A percentile compares a stretch with the other conserved stretches of the same genome.
phyloP scores from a whole-genome alignment of 1,284 basidiomycete species.

The Boletus albobrunnescens region DNA sequence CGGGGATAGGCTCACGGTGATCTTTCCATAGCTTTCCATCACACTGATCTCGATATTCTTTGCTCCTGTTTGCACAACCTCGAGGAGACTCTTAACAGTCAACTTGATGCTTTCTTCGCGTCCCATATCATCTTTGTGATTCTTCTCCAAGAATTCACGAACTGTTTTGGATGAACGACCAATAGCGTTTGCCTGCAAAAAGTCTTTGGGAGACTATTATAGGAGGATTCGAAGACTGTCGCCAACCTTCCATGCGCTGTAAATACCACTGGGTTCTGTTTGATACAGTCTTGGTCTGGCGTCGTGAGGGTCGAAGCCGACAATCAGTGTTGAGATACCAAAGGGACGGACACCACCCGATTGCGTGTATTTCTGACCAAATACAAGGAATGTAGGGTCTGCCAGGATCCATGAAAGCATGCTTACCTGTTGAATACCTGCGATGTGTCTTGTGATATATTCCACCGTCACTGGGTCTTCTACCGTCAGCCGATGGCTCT shows the following conservation, averaged over 20 bases:
- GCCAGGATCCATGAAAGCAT: background rate
- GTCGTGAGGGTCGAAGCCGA: conserved; percentile 96
- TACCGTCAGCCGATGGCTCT: conserved; percentile 94
- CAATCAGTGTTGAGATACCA: conserved; percentile 94
- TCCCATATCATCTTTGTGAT: conserved; percentile 88
- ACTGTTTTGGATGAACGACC: conserved; percentile 98
- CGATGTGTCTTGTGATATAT: conserved; percentile 97
- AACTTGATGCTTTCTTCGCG: conserved; percentile 92
- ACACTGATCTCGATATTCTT: conserved; percentile 99
- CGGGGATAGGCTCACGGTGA: conserved; percentile 60
- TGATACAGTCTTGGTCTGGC: conserved; percentile 86
- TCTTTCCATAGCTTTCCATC: conserved; percentile 90
- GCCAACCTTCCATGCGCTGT: conserved; percentile 95
- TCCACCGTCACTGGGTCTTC: conserved; percentile 98
- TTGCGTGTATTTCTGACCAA: conserved; percentile 88
- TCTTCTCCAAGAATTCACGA: conserved; percentile 98
- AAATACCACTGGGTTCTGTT: conserved; percentile 97
- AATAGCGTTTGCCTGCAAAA: conserved; percentile 86
- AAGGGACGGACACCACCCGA: conserved; percentile 98
- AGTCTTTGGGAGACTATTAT: background rate
- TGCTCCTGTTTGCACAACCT: conserved; percentile 98
- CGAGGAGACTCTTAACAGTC: conserved; percentile 92
- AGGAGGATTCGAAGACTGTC: background rate
- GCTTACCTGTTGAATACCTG: conserved; percentile 92
- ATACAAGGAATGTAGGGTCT: background rate